A percentile compares a stretch with the other conserved stretches of the same genome.
These are phyloP conservation scores for Trametes cingulata DNA, from an alignment of 768 basidiomycete species.

Conservation along the genomic window DNA sequence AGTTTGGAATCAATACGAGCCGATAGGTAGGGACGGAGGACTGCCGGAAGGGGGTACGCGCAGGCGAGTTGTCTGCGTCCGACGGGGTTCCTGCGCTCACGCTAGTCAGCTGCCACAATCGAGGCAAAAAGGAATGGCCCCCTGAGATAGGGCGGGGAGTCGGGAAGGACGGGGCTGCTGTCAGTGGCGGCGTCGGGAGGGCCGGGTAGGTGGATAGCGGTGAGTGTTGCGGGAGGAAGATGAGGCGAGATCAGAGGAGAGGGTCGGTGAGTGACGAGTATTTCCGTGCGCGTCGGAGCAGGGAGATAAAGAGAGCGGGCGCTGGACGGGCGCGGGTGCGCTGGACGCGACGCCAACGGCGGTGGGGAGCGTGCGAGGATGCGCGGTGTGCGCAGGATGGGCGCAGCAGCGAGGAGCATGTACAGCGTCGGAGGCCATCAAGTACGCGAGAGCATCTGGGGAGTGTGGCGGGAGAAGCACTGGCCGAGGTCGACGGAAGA, in stretches of 20 bases:
- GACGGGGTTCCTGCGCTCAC: background rate
- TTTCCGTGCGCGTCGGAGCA: constrained; percentile 19
- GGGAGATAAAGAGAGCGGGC: background rate
- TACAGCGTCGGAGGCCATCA: background rate
- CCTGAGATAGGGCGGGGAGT: background rate
- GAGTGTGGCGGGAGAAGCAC: constrained; percentile 22
- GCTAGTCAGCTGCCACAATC: background rate
- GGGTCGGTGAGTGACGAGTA: constrained; percentile 17
- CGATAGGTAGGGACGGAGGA: background rate
- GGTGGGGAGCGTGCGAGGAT: background rate
- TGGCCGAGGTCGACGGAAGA: constrained; percentile 27
- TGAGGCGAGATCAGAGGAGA: constrained; percentile 15
- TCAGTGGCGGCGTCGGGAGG: constrained; percentile 5
- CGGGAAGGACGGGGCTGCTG: background rate
- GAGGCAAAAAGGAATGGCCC: background rate
- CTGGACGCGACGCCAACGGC: background rate
- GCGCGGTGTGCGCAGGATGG: background rate
- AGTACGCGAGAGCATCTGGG: constrained; percentile 6
- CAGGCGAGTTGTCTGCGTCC: background rate
- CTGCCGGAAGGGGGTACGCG: background rate
- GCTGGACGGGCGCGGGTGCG: background rate
- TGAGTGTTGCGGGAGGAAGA: constrained; percentile 4
- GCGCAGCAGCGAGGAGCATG: background rate
- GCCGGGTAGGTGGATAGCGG: background rate
- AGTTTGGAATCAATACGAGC: constrained; percentile 1